These are phyloP conservation scores for Aspergillus bertholletiae DNA, from an alignment of 495 filamentous ascomycete genomes.

Conservation along the genomic window DNA sequence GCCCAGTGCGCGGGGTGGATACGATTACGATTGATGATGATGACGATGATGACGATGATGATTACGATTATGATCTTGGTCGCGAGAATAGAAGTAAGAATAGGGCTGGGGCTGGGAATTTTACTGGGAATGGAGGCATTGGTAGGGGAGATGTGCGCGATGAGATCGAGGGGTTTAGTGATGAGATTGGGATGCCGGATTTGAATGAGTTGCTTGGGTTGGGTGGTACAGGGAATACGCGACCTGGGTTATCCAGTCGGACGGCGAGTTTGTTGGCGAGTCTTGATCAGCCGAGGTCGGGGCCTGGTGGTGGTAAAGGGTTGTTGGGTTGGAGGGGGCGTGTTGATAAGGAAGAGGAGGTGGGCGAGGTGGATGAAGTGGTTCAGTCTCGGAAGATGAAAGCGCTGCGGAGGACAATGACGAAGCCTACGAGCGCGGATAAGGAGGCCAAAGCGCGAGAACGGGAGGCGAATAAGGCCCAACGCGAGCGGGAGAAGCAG, in stretches of 20 bases:
- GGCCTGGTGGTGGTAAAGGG: neutral
- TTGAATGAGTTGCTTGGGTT: slow-evolving; percentile 25
- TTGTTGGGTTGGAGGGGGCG: neutral
- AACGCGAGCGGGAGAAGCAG: slow-evolving; percentile 44
- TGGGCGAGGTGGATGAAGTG: slow-evolving; percentile 25
- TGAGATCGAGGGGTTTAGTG: slow-evolving; percentile 39
- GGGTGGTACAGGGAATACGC: neutral
- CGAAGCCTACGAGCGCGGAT: slow-evolving; percentile 33
- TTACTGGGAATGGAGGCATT: neutral
- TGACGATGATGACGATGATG: slow-evolving; percentile 10
- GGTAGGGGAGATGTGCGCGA: slow-evolving; percentile 6
- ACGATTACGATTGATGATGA: slow-evolving; percentile 39
- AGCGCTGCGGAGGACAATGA: slow-evolving; percentile 21
- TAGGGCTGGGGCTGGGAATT: too few relatives aligned
- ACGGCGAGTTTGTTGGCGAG: slow-evolving; percentile 39
- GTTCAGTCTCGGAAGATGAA: slow-evolving; percentile 13
- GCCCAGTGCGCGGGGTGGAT: too few relatives aligned
- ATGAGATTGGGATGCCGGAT: slow-evolving; percentile 27
- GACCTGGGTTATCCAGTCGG: slow-evolving; percentile 27
- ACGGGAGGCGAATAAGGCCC: slow-evolving; percentile 40
- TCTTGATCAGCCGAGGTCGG: slow-evolving; percentile 15
- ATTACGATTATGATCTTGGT: too few relatives aligned
- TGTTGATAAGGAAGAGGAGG: slow-evolving; percentile 1
- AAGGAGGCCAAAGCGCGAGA: slow-evolving; percentile 57
- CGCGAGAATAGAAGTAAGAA: too few relatives aligned